Conservation (phyloP, 2,329 filamentous ascomycete species). For the Berkeleyomyces basicola region DNA sequence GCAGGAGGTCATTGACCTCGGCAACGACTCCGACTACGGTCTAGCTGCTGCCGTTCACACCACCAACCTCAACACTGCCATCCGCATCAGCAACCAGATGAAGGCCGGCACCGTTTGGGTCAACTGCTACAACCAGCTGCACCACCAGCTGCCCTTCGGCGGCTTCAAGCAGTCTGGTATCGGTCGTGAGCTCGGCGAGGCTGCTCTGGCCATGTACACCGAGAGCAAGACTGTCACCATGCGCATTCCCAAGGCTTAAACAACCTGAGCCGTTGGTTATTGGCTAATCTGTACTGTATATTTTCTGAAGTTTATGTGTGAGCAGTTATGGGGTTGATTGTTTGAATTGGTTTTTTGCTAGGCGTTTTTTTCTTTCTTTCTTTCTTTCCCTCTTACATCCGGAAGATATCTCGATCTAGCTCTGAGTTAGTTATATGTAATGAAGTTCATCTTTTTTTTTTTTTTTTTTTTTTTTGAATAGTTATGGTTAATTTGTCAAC, state of each 20-base stretch:
- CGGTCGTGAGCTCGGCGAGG: constrained; percentile 15
- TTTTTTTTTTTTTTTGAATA: neutral
- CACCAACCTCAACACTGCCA: constrained; percentile 30
- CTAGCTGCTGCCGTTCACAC: constrained; percentile 41
- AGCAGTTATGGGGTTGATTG: neutral
- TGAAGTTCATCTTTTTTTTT: neutral
- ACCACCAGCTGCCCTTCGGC: constrained; percentile 16
- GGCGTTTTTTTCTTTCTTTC: constrained; percentile 1
- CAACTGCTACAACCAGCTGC: constrained; percentile 29
- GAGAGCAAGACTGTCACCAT: constrained; percentile 17
- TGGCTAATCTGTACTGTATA: neutral
- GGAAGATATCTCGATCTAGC: neutral
- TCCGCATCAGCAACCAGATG: constrained; percentile 32
- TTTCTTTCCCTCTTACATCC: neutral
- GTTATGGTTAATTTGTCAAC: neutral
- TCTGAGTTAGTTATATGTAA: neutral
- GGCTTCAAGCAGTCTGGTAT: constrained; percentile 16
- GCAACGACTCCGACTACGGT: constrained; percentile 34
- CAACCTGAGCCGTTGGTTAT: neutral
- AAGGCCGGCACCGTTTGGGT: constrained; percentile 46
- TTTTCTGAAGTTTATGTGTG: constrained; percentile 1
- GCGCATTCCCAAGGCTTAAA: constrained; percentile 5
- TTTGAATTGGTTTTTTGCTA: neutral
- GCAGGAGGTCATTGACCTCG: constrained; percentile 20
- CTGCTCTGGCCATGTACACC: constrained; percentile 16